Base-by-base conservation (phyloP, 139 green algal genomes). In the Eudorina sp. region DNA sequence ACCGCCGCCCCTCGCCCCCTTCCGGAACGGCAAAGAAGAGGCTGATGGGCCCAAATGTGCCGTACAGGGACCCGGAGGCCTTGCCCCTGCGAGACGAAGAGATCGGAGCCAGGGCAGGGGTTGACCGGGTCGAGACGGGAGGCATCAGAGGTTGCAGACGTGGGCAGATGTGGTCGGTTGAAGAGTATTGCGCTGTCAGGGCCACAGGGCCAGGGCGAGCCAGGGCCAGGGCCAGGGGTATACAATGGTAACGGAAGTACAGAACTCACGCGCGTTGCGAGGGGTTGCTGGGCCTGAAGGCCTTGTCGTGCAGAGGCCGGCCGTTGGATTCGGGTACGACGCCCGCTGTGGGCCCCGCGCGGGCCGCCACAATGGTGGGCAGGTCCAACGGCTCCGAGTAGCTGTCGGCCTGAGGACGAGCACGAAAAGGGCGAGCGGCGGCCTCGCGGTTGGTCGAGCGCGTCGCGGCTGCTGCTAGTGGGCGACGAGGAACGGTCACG, bases 231-330 rank as follows among this genome's bases (percentile, higher is more conserved):
- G n/a, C n/a, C n/a, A n/a, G n/a, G n/a, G n/a, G n/a, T n/a, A n/a
- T n/a, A n/a, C n/a, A n/a, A n/a, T n/a, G n/a, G n/a, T n/a, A n/a
- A n/a, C n/a, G n/a, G n/a, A n/a, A n/a, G n/a, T n/a, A n/a, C n/a
- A 36, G 8, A 18, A 81, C 73, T 81, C 73, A 81, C 73, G 73
- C 21, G 27, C 38, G 36, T 13, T 43, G 31, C 27, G 73, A 41
- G 34, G 73, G 73, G 73, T 81, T 23, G 45, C 73, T 81, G 73
- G 73, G 73, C 25, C 73, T 25, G 41, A 81, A 81, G 45, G 73
- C 23, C 43, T 62, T 81, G 73, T 81, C 73, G 73, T 46, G 38
- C 31, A 81, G 46, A 8, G 45, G 73, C 45, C 45, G 31, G 1
- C 73, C 73, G 25, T 25, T 43, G 34, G 70, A 23, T 21, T 43